phyloP scores from a whole-genome alignment of 768 basidiomycete species.

The Collybia sp. region DNA sequence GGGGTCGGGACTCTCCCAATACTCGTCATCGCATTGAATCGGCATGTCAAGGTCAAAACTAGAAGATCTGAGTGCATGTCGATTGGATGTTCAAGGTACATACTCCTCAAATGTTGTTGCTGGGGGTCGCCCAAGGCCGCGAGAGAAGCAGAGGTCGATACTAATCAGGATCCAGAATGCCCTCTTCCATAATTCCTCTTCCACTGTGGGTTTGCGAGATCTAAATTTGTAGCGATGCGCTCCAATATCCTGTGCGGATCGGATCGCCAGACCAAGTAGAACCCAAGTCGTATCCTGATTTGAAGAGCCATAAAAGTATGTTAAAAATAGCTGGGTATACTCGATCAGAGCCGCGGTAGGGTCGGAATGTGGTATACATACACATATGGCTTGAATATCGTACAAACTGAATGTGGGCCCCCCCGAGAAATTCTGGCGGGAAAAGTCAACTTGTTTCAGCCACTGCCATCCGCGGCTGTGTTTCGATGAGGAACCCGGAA shows the following conservation, averaged over 20 bases:
- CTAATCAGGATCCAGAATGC: conserved; percentile 47
- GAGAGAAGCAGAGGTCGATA: conserved; percentile 31
- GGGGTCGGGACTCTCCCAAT: conserved; percentile 55
- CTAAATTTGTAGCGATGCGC: conserved; percentile 47
- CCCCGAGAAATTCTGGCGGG: conserved; percentile 53
- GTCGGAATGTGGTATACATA: conserved; percentile 21
- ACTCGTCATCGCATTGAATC: conserved; percentile 63
- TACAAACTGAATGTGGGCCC: conserved; percentile 47
- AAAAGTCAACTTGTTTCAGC: conserved; percentile 55
- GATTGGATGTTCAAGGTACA: not conserved
- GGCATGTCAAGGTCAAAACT: conserved; percentile 73
- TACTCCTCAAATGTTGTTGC: conserved; percentile 71
- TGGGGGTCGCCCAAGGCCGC: conserved; percentile 59
- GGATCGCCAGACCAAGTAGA: conserved; percentile 61
- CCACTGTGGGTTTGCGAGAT: conserved; percentile 29
- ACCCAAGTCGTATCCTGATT: conserved; percentile 57
- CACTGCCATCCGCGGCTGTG: conserved; percentile 58
- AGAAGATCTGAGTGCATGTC: not conserved
- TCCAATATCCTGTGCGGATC: conserved; percentile 71
- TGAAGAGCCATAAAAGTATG: conserved; percentile 44
- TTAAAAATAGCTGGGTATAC: conserved; percentile 36
- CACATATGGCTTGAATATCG: conserved; percentile 68
- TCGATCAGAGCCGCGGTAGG: not conserved
- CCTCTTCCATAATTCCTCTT: conserved; percentile 74
- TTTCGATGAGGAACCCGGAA: conserved; percentile 32